A percentile compares a stretch with the other conserved stretches of the same genome.
Conservation (phyloP, 768 basidiomycete species). For the Lactarius hengduanensis region DNA sequence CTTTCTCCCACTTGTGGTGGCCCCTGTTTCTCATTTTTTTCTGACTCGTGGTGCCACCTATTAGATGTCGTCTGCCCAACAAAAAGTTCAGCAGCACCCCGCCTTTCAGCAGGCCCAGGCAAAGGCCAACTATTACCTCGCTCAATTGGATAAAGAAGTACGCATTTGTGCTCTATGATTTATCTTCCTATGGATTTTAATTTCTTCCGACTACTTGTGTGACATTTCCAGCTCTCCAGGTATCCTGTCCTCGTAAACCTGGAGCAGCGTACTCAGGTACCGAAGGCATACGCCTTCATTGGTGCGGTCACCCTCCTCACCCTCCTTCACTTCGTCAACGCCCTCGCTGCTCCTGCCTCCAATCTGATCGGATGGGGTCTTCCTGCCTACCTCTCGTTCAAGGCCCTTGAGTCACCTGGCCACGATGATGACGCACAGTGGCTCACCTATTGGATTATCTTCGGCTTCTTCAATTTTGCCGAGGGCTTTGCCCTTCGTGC, state of each 20-base stretch:
- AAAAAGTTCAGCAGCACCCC: slow-evolving; percentile 88
- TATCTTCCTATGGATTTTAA: not conserved
- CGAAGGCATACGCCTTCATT: slow-evolving; percentile 88
- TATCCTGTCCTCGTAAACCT: slow-evolving; percentile 81
- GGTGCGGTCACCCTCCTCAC: slow-evolving; percentile 65
- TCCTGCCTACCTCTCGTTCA: slow-evolving; percentile 93
- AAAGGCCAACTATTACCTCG: slow-evolving; percentile 77
- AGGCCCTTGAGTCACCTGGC: slow-evolving; percentile 86
- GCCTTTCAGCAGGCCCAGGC: slow-evolving; percentile 79
- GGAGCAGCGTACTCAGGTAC: slow-evolving; percentile 88
- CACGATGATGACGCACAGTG: slow-evolving; percentile 89
- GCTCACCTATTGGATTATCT: slow-evolving; percentile 97
- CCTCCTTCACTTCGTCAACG: slow-evolving; percentile 81
- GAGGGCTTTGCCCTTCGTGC: slow-evolving; percentile 82
- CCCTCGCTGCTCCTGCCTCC: slow-evolving; percentile 88
- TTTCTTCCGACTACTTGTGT: not conserved
- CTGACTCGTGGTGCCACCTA: slow-evolving; percentile 9
- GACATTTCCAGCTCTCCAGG: slow-evolving; percentile 62
- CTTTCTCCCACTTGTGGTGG: not conserved
- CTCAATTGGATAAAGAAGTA: slow-evolving; percentile 97
- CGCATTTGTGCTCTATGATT: slow-evolving; percentile 32
- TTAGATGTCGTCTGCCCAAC: slow-evolving; percentile 68
- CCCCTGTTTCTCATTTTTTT: not conserved
- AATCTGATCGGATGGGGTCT: slow-evolving; percentile 94
- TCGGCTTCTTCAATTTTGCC: slow-evolving; percentile 90